Conservation (phyloP, 306 rosid species). For the Corylus americana region DNA sequence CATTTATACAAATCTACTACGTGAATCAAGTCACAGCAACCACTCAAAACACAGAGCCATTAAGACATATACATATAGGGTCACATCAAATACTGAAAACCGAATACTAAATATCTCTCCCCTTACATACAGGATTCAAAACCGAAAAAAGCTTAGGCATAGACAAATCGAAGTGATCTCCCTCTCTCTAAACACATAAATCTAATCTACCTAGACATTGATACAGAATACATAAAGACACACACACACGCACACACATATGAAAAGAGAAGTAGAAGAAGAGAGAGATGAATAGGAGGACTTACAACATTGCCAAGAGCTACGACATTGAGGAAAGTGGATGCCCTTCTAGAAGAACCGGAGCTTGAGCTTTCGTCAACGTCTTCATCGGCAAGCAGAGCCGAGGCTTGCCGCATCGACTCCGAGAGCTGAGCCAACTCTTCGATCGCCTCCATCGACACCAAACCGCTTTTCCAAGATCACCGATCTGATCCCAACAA, state of each 20-base stretch:
- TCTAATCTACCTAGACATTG: background rate
- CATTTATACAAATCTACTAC: background rate
- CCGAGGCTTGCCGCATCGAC: constrained; percentile 87
- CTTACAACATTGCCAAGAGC: constrained; percentile 95
- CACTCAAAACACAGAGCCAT: background rate
- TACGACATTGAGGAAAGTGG: constrained; percentile 93
- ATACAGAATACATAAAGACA: background rate
- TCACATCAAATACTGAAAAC: background rate
- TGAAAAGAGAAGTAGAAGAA: background rate
- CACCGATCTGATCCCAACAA: background rate
- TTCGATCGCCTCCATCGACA: constrained; percentile 91
- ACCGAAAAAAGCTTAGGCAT: background rate
- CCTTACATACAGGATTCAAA: background rate
- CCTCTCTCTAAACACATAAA: background rate
- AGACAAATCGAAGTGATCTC: background rate
- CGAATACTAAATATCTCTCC: background rate
- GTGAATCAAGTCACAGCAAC: background rate
- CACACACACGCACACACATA: background rate
- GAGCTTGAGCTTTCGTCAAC: constrained; percentile 62
- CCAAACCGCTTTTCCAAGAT: constrained; percentile 14
- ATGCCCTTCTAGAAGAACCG: constrained; percentile 59
- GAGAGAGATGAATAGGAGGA: constrained; percentile 15
- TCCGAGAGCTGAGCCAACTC: constrained; percentile 81
- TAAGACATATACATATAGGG: background rate
- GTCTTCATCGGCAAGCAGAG: constrained; percentile 92